These are phyloP conservation scores for Pichia pseudocactophila DNA, from an alignment of 805 yeast species.

Conservation along the genomic window DNA sequence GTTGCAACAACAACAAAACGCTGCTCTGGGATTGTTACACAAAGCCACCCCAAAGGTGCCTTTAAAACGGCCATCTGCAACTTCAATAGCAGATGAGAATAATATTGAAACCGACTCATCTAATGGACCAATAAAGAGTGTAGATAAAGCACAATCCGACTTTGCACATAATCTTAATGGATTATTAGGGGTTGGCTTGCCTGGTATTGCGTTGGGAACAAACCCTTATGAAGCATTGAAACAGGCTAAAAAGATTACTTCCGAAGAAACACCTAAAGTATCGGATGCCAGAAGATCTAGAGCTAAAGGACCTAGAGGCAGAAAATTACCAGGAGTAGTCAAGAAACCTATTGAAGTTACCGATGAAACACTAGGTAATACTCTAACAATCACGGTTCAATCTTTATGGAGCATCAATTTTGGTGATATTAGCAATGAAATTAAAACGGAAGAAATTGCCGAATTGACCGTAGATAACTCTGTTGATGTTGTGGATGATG, in stretches of 20 bases:
- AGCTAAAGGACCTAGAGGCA: slow-evolving; percentile 67
- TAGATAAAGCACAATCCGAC: slow-evolving; percentile 25
- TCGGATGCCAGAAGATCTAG: slow-evolving; percentile 40
- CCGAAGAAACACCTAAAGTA: slow-evolving; percentile 10
- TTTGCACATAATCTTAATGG: slow-evolving; percentile 56
- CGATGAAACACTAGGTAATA: slow-evolving; percentile 24
- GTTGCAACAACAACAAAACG: slow-evolving; percentile 45
- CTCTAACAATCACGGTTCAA: slow-evolving; percentile 27
- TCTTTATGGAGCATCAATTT: slow-evolving; percentile 32
- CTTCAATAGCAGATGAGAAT: slow-evolving; percentile 1
- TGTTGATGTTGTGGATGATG: neutral
- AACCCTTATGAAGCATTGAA: slow-evolving; percentile 12
- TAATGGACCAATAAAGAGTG: neutral
- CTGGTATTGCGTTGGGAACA: slow-evolving; percentile 34
- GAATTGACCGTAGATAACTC: neutral
- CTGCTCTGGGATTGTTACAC: slow-evolving; percentile 22
- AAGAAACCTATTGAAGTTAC: slow-evolving; percentile 33
- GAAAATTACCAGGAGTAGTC: slow-evolving; percentile 55
- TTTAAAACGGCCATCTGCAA: slow-evolving; percentile 14
- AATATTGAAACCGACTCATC: neutral
- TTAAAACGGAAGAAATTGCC: neutral
- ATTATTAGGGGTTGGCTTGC: slow-evolving; percentile 44
- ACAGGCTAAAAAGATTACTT: neutral
- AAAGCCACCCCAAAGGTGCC: slow-evolving; percentile 15
- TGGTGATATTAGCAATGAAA: neutral